Evolutionary conservation across 352 stramenopile genomes (phyloP).

Genomic region (Phytophthora boehmeriae): DNA sequence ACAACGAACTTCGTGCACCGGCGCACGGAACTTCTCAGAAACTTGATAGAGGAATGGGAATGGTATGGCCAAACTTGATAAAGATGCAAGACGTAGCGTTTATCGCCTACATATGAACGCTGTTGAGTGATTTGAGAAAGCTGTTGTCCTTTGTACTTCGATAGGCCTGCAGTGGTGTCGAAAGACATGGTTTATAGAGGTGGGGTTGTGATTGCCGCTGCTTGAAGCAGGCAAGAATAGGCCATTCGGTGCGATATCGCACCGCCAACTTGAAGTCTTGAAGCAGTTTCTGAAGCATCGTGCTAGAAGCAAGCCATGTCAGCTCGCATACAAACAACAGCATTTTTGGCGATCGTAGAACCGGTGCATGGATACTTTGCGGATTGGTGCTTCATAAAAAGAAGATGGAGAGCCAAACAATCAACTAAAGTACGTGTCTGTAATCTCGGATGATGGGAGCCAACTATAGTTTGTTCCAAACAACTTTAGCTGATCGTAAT

Average conservation of each 20-base stretch:
- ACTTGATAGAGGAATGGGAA: neutral
- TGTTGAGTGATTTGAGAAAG: neutral
- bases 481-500: too few relatives aligned
- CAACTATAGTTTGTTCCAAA: too few relatives aligned
- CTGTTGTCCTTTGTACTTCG: neutral
- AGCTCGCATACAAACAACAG: conserved; percentile 21
- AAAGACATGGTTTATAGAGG: neutral
- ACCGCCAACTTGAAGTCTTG: conserved; percentile 32
- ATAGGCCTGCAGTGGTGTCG: neutral
- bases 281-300: conserved; percentile 29
- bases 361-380: conserved; percentile 2
- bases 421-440: neutral
- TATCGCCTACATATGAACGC: neutral
- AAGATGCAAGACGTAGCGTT: neutral
- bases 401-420: neutral
- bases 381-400: neutral
- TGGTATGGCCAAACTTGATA: conserved; percentile 1
- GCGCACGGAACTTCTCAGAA: neutral
- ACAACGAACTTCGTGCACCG: conserved; percentile 24
- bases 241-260: conserved; percentile 22
- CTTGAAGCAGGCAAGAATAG: conserved; percentile 34
- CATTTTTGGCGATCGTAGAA: too few relatives aligned
- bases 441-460: neutral
- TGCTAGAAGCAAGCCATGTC: conserved; percentile 14
- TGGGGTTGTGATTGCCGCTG: conserved; percentile 4